Conservation (phyloP, 352 stramenopile species). For the Plasmopara viticola region DNA sequence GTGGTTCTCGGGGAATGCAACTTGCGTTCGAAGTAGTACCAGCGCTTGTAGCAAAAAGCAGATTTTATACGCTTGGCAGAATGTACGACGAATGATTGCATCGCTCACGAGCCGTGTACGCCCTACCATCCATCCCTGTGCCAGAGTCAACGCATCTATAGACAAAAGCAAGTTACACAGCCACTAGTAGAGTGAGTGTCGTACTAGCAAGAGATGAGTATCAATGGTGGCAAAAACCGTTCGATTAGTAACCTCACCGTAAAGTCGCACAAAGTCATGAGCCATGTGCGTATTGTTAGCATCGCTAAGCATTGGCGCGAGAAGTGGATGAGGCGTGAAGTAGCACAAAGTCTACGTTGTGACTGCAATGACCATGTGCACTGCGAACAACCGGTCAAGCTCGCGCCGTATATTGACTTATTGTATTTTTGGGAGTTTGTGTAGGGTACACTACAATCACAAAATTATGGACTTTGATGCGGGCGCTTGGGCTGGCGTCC, state of each 20-base stretch:
- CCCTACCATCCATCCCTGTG: conserved; percentile 83
- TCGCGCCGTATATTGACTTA: too few species aligned
- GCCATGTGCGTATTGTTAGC: conserved; percentile 76
- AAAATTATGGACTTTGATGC: too few species aligned
- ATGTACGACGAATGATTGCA: conserved; percentile 75
- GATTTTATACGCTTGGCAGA: conserved; percentile 85
- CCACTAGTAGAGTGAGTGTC: conserved; percentile 5
- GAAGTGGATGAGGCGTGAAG: conserved; percentile 73
- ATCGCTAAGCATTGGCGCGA: conserved; percentile 67
- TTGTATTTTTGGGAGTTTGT: too few species aligned
- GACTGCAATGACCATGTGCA: conserved; percentile 63
- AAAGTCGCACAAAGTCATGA: conserved; percentile 84
- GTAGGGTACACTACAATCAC: too few species aligned
- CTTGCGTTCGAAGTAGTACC: too few species aligned
- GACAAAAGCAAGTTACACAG: background rate
- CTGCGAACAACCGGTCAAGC: too few species aligned
- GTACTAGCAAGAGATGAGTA: background rate
- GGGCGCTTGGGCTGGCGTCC: too few species aligned
- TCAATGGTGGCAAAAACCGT: background rate
- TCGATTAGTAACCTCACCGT: conserved; percentile 31
- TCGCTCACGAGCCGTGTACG: conserved; percentile 81
- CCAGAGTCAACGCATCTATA: conserved; percentile 68
- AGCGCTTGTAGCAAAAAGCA: conserved; percentile 78
- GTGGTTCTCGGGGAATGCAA: conserved; percentile 66
- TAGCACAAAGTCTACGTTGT: conserved; percentile 63